Evolutionary conservation across 2,329 filamentous ascomycete species (phyloP).

Genomic region (Colletotrichum lindemuthianum): DNA sequence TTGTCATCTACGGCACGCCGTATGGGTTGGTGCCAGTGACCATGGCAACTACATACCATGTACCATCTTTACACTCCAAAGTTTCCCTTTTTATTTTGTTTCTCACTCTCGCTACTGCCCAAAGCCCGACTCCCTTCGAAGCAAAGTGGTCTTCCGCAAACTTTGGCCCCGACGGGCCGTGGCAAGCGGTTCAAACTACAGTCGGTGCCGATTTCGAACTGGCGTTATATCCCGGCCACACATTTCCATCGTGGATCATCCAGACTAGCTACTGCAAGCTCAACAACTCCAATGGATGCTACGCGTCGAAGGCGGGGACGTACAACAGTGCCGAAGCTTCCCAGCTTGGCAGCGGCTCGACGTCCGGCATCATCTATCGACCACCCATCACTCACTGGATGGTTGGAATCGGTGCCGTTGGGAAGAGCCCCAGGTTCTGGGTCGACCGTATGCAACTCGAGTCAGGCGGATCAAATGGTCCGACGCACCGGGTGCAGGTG

Average conservation of each 20-base stretch:
- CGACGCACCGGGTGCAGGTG: slow-evolving; percentile 35
- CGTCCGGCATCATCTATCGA: not conserved
- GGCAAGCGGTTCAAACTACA: slow-evolving; percentile 44
- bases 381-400: slow-evolving; percentile 38
- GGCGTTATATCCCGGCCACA: slow-evolving; percentile 43
- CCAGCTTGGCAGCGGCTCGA: not conserved
- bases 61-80: no score
- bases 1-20: no score
- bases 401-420: slow-evolving; percentile 39
- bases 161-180: slow-evolving; percentile 49
- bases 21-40: no score
- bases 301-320: slow-evolving; percentile 41
- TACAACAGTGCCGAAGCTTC: slow-evolving; percentile 38
- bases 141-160: slow-evolving; percentile 42
- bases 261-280: slow-evolving; percentile 42
- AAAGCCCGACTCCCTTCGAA: slow-evolving; percentile 34
- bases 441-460: not conserved
- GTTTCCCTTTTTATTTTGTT: no score
- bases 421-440: slow-evolving; percentile 1
- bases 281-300: slow-evolving; percentile 39
- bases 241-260: slow-evolving; percentile 42
- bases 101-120: not conserved
- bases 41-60: no score
- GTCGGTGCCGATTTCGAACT: slow-evolving; percentile 39
- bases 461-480: not conserved